These are phyloP conservation scores for Triadica sebifera DNA, from an alignment of 345 rosid species.

Conservation along the genomic window DNA sequence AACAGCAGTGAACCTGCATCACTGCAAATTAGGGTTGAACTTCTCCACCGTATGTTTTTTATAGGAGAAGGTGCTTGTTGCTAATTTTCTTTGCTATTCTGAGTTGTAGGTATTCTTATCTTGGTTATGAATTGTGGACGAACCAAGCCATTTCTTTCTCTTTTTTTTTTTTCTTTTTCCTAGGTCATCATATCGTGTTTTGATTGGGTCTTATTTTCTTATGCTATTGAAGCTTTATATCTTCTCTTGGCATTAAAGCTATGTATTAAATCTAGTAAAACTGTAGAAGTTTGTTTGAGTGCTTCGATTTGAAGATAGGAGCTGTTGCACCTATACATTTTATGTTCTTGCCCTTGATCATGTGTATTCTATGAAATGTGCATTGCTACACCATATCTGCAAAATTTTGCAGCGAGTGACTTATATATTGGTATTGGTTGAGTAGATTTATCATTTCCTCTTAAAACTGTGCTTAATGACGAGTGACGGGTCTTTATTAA, in stretches of 20 bases:
- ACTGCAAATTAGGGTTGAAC: constrained; percentile 36
- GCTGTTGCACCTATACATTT: not conserved
- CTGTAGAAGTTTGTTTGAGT: not conserved
- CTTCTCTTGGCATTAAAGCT: constrained; percentile 7
- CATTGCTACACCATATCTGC: not conserved
- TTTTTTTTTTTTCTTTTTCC: not conserved
- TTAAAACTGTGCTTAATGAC: not conserved
- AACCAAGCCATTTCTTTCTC: constrained; percentile 15
- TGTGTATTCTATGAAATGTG: not conserved
- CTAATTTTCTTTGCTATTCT: constrained; percentile 30
- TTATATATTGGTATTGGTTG: not conserved
- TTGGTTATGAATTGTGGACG: constrained; percentile 39
- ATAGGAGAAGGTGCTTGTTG: constrained; percentile 55
- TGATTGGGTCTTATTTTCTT: constrained; percentile 24
- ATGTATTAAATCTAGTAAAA: not conserved
- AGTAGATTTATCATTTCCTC: not conserved
- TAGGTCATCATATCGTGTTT: constrained; percentile 19
- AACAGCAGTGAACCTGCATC: constrained; percentile 42
- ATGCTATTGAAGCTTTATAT: constrained; percentile 21
- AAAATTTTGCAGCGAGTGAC: not conserved
- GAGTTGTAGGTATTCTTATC: constrained; percentile 46
- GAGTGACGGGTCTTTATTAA: not conserved
- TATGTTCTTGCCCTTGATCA: not conserved
- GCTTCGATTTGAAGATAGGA: not conserved
- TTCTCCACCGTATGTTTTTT: constrained; percentile 61